phyloP scores from a whole-genome alignment of 768 basidiomycete species.

The Vararia minispora region DNA sequence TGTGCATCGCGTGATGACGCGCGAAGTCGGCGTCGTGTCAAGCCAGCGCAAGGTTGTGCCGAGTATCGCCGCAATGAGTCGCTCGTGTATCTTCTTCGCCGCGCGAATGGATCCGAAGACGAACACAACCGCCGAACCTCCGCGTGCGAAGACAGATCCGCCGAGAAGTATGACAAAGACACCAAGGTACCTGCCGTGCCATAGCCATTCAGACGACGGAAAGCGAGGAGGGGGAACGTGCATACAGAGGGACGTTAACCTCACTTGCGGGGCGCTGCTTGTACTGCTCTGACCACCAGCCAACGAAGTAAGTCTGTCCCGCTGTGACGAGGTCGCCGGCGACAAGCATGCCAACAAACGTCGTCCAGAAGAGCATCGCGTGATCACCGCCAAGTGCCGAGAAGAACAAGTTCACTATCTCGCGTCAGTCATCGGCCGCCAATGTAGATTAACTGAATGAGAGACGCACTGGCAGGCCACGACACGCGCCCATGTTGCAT shows the following conservation, averaged over 20 bases:
- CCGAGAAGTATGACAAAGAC: constrained; percentile 30
- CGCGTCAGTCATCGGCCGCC: constrained; percentile 12
- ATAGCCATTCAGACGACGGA: background rate
- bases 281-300: constrained; percentile 35
- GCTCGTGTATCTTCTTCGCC: constrained; percentile 39
- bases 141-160: constrained; percentile 21
- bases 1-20: constrained; percentile 56
- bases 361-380: constrained; percentile 23
- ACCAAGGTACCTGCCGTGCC: constrained; percentile 40
- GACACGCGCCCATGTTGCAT: constrained; percentile 48
- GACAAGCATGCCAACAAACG: constrained; percentile 13
- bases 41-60: constrained; percentile 52
- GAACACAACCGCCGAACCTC: constrained; percentile 26
- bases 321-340: constrained; percentile 15
- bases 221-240: background rate
- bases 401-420: constrained; percentile 22
- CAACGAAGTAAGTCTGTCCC: constrained; percentile 33
- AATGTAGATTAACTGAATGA: background rate
- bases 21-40: constrained; percentile 39
- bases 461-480: constrained; percentile 25
- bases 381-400: constrained; percentile 17
- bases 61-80: constrained; percentile 41
- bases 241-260: constrained; percentile 20
- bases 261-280: constrained; percentile 23
- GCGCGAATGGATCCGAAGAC: constrained; percentile 40